A percentile compares a stretch with the other conserved stretches of the same genome.
phyloP scores from a whole-genome alignment of 441 rosid genomes.

The Corymbia citriodora region DNA sequence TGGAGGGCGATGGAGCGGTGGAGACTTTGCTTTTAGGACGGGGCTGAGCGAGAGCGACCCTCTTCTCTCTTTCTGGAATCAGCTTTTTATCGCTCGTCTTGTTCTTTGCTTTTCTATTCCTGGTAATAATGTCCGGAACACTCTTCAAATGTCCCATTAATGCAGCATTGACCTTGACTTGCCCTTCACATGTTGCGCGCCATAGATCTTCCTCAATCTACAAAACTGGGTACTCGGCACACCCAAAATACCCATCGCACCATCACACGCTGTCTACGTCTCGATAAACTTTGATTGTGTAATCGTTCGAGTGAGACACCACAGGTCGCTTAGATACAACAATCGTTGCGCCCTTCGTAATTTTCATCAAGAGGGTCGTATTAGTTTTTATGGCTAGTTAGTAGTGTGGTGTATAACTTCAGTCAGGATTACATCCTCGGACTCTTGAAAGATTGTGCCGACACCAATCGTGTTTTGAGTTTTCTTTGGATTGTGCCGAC shows the following conservation, averaged over 20 bases:
- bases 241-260: background rate
- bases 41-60: background rate
- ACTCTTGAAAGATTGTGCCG: background rate
- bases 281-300: background rate
- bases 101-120: background rate
- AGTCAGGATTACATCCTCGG: background rate
- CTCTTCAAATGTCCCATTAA: background rate
- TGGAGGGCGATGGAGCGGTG: background rate
- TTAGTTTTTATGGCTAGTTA: background rate
- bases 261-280: background rate
- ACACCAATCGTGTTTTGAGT: background rate
- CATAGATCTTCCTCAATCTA: background rate
- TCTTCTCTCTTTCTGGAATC: background rate
- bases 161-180: background rate
- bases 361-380: background rate
- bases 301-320: background rate
- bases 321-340: background rate
- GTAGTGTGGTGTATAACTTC: too few species aligned
- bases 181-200: background rate
- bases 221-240: background rate
- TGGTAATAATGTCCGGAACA: background rate
- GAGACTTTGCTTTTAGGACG: background rate
- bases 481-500: background rate
- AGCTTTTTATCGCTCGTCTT: background rate
- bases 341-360: rapidly evolving